phyloP scores from a whole-genome alignment of 148 eudicot species.

The Fagopyrum tataricum region DNA sequence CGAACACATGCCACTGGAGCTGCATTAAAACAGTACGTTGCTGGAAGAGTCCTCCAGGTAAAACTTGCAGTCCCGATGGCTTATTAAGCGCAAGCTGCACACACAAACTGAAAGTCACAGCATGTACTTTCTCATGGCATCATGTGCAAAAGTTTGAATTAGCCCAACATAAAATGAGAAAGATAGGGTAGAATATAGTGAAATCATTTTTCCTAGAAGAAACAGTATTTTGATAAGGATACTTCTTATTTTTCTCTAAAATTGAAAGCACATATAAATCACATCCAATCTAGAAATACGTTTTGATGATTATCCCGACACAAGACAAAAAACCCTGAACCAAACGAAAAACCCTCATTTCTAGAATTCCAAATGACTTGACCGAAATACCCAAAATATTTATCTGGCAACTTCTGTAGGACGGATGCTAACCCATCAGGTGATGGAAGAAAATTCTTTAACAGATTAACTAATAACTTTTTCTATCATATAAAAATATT shows the following conservation, averaged over 20 bases:
- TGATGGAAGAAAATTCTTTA: not conserved
- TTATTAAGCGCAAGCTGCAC: conserved; percentile 73
- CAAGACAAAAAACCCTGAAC: not conserved
- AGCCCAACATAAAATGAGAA: not conserved
- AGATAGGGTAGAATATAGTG: not conserved
- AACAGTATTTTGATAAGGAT: too few relatives aligned
- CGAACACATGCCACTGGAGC: conserved; percentile 55
- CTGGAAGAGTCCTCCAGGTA: conserved; percentile 94
- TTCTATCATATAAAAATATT: not conserved
- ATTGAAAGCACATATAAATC: not conserved
- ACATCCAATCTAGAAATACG: not conserved
- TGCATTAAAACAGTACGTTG: conserved; percentile 91
- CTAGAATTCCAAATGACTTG: not conserved
- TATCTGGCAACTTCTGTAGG: not conserved
- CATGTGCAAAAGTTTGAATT: not conserved
- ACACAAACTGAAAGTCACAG: conserved; percentile 5
- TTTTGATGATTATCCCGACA: not conserved
- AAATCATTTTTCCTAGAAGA: not conserved
- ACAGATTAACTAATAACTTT: not conserved
- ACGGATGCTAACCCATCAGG: not conserved
- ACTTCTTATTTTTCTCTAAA: too few relatives aligned
- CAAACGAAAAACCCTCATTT: not conserved
- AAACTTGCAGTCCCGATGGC: conserved; percentile 86
- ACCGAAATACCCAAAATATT: too few relatives aligned
- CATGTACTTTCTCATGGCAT: not conserved